Percentiles rank a stretch among this genome's conserved stretches.
phyloP scores from a whole-genome alignment of 441 rosid species.

The Erodium trifolium region DNA sequence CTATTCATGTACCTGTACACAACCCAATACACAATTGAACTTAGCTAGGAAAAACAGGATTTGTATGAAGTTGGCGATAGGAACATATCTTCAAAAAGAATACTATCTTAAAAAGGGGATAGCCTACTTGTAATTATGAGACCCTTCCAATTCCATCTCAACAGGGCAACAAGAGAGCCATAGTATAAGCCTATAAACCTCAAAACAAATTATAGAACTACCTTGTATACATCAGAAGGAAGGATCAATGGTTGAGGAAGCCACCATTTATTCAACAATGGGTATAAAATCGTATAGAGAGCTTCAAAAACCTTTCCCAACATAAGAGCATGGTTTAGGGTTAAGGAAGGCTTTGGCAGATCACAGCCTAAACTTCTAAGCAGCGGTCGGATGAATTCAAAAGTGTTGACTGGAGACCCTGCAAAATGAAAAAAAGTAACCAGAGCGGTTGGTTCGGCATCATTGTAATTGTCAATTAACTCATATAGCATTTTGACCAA shows the following conservation, averaged over 20 bases:
- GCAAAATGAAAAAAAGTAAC: constrained; percentile 12
- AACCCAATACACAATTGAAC: neutral
- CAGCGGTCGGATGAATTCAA: constrained; percentile 68
- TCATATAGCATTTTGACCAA: no score
- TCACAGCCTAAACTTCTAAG: constrained; percentile 63
- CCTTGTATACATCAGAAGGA: constrained; percentile 95
- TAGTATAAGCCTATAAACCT: neutral
- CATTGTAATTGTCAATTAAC: neutral
- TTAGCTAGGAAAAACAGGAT: neutral
- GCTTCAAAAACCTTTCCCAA: constrained; percentile 51
- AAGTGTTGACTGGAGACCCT: constrained; percentile 82
- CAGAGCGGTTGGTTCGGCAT: neutral
- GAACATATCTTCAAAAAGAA: neutral
- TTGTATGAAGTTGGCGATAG: neutral
- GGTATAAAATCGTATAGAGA: constrained; percentile 56
- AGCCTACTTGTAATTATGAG: neutral
- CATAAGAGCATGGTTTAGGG: constrained; percentile 49
- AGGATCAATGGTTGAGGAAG: constrained; percentile 78
- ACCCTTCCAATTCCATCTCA: neutral
- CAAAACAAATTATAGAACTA: constrained; percentile 17
- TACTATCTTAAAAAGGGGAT: neutral
- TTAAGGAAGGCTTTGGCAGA: constrained; percentile 46
- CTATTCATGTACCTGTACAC: neutral
- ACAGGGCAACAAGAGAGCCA: neutral
- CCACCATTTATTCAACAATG: constrained; percentile 76